These are phyloP conservation scores for Hevea brasiliensis DNA, from an alignment of 345 rosid genomes.

Conservation along the genomic window DNA sequence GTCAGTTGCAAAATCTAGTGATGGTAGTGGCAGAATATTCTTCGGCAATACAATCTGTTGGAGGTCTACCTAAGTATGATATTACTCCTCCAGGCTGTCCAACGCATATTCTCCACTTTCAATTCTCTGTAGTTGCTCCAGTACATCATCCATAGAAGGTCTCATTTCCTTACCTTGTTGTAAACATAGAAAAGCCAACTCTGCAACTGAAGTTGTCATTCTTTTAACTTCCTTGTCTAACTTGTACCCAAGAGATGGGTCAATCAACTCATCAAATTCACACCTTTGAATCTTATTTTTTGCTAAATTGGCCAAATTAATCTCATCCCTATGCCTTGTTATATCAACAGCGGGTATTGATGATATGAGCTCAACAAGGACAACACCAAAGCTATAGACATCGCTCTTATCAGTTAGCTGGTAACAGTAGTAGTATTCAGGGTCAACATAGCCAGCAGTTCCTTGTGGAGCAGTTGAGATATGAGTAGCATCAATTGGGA, in stretches of 20 bases:
- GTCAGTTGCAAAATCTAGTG: background rate
- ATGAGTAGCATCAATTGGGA: conserved; percentile 18
- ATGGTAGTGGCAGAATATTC: conserved; percentile 22
- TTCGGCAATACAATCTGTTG: conserved; percentile 25
- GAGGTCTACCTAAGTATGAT: background rate
- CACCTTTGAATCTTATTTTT: conserved; percentile 7
- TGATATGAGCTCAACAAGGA: conserved; percentile 27
- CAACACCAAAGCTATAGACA: conserved; percentile 28
- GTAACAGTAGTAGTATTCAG: conserved; percentile 19
- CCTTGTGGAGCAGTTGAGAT: conserved; percentile 25
- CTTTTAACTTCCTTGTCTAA: conserved; percentile 13
- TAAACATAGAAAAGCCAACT: conserved; percentile 16
- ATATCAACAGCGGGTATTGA: conserved; percentile 22
- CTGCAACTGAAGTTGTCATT: conserved; percentile 12
- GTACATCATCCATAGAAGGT: conserved; percentile 15
- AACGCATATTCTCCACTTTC: conserved; percentile 14
- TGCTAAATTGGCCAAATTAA: conserved; percentile 7
- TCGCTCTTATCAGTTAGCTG: conserved; percentile 25
- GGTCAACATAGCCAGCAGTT: conserved; percentile 27
- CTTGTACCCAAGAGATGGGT: conserved; percentile 6
- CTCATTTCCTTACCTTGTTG: conserved; percentile 22
- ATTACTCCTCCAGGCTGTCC: conserved; percentile 7
- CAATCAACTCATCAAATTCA: conserved; percentile 15
- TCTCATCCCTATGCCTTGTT: conserved; percentile 17
- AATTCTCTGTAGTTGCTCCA: conserved; percentile 13